A percentile compares a stretch with the other conserved stretches of the same genome.
Evolutionary conservation across 257 asterid genomes (phyloP).

Genomic region (Solanum etuberosum): DNA sequence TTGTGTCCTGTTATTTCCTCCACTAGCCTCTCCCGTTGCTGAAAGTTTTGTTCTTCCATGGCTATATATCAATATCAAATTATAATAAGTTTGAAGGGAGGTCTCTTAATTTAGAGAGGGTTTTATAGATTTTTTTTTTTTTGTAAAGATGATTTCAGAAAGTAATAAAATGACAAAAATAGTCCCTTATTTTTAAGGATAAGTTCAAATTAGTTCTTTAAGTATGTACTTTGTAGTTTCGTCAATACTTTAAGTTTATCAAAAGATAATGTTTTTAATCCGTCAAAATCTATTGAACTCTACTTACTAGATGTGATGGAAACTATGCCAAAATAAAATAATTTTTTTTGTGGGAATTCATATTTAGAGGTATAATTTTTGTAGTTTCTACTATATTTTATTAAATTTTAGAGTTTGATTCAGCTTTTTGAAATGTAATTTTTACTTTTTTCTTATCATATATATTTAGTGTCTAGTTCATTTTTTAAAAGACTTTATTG

Average conservation of each 20-base stretch:
- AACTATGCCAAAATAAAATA: neutral
- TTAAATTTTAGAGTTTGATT: too few relatives aligned
- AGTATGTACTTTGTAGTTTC: neutral
- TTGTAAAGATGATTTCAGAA: neutral
- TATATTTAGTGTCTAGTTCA: too few relatives aligned
- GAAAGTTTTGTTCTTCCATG: neutral
- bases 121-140: neutral
- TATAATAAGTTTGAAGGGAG: neutral
- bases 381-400: too few relatives aligned
- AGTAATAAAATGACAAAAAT: neutral
- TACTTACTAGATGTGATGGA: neutral
- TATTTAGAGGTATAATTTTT: too few relatives aligned
- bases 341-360: too few relatives aligned
- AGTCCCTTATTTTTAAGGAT: neutral
- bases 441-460: too few relatives aligned
- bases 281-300: neutral
- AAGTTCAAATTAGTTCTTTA: neutral
- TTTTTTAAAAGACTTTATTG: too few relatives aligned
- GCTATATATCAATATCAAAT: neutral
- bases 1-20: constrained; percentile 15
- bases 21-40: neutral
- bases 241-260: too few relatives aligned
- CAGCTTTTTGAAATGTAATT: too few relatives aligned
- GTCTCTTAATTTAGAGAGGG: neutral
- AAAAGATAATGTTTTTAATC: neutral